These are phyloP conservation scores for Cyphellophora attinorum DNA, from an alignment of 2,329 filamentous ascomycete species.

Conservation along the genomic window DNA sequence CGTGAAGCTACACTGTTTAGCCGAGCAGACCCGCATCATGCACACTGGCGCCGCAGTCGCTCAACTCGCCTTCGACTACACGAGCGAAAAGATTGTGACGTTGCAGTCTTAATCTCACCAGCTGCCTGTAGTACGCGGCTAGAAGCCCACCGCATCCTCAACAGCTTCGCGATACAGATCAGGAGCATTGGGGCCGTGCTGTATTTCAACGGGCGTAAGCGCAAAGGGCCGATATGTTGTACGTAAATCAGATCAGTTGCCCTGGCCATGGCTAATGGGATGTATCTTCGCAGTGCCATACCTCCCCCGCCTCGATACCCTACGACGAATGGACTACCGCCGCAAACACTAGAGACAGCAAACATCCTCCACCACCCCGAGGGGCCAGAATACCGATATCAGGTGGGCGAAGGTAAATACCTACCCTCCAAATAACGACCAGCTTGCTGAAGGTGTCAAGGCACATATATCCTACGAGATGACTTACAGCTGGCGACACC, in stretches of 20 bases:
- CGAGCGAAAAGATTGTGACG: no score
- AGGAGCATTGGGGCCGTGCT: no score
- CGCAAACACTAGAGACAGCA: constrained; percentile 84
- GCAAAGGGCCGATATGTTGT: constrained; percentile 16
- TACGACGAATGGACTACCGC: constrained; percentile 56
- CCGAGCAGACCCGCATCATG: no score
- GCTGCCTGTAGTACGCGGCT: no score
- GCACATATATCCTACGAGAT: constrained; percentile 83
- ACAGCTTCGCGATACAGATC: no score
- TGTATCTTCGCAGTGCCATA: constrained; percentile 52
- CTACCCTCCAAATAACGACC: no score
- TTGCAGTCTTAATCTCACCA: no score
- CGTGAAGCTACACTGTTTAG: no score
- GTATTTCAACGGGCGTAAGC: no score
- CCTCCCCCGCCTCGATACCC: constrained; percentile 75
- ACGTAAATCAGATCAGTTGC: constrained; percentile 7
- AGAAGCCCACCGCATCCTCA: no score
- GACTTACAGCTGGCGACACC: constrained; percentile 88
- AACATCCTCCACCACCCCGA: constrained; percentile 74
- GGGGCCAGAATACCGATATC: constrained; percentile 76
- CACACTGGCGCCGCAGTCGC: no score
- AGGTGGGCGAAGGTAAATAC: constrained; percentile 75
- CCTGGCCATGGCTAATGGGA: neutral
- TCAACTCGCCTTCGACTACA: no score
- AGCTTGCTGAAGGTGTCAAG: constrained; percentile 31